These are phyloP conservation scores for Inosperma sp. DNA, from an alignment of 768 basidiomycete species.

Conservation along the genomic window DNA sequence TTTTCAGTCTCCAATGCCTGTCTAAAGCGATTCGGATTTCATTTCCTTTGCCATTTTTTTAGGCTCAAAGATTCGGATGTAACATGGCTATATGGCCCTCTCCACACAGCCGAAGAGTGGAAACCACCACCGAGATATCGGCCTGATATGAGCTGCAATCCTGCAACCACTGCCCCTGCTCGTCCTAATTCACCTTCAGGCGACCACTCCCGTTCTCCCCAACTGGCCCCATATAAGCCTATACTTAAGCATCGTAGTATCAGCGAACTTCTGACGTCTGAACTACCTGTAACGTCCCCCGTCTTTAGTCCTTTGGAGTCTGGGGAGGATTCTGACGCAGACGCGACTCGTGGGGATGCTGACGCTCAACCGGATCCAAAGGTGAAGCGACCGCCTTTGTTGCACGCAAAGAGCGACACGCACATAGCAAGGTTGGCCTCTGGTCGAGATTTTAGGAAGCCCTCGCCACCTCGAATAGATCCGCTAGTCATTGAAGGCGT, in stretches of 20 bases:
- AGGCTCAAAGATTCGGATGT: constrained; percentile 99
- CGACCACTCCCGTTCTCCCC: constrained; percentile 9
- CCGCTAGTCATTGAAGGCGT: constrained; percentile 25
- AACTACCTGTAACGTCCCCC: constrained; percentile 59
- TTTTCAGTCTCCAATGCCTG: constrained; percentile 5
- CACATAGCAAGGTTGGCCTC: constrained; percentile 59
- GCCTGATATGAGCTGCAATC: constrained; percentile 33
- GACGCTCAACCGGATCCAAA: constrained; percentile 8
- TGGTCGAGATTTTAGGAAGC: constrained; percentile 50
- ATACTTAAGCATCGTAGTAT: constrained; percentile 96
- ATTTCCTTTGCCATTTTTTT: constrained; percentile 12
- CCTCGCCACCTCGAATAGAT: constrained; percentile 65
- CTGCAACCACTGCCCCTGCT: constrained; percentile 46
- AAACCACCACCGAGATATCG: constrained; percentile 52
- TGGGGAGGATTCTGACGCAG: constrained; percentile 43
- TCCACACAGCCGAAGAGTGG: constrained; percentile 91
- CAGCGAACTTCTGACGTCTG: constrained; percentile 78
- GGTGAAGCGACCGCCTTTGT: constrained; percentile 50
- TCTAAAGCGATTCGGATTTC: background rate
- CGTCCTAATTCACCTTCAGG: constrained; percentile 15
- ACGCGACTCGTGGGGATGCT: constrained; percentile 14
- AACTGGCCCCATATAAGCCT: constrained; percentile 55
- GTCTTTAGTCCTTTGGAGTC: constrained; percentile 57
- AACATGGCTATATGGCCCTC: constrained; percentile 96
- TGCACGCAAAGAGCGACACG: constrained; percentile 87